A percentile compares a stretch with the other conserved stretches of the same genome.
Conservation (phyloP, 2,329 filamentous ascomycete genomes). For the Plectosphaerella plurivora region DNA sequence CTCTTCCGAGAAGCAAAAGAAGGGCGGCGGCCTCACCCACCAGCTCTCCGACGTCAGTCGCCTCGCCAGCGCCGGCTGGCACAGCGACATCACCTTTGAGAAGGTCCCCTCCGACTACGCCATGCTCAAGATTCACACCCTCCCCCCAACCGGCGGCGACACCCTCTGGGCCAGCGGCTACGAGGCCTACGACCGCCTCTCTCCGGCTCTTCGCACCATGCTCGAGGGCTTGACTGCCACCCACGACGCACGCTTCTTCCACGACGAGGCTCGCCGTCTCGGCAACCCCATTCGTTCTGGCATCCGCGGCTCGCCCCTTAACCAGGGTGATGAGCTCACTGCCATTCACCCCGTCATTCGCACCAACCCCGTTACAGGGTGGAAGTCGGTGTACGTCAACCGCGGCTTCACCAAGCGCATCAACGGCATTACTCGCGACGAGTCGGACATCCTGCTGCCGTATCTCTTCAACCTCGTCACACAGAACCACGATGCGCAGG, state of each 20-base stretch:
- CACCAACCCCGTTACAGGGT: conserved; percentile 57
- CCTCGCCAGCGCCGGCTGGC: conserved; percentile 32
- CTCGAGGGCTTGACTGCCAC: conserved; percentile 45
- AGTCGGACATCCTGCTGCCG: conserved; percentile 45
- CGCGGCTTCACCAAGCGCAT: conserved; percentile 49
- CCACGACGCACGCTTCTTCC: conserved; percentile 44
- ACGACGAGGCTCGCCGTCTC: conserved; percentile 41
- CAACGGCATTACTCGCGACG: conserved; percentile 48
- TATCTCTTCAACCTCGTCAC: conserved; percentile 44
- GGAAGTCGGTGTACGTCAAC: conserved; percentile 50
- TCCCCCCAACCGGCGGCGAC: conserved; percentile 38
- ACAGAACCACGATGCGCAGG: conserved; percentile 54
- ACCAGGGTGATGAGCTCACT: conserved; percentile 45
- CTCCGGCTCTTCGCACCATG: conserved; percentile 39
- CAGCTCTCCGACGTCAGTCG: conserved; percentile 44
- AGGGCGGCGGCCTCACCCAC: conserved; percentile 46
- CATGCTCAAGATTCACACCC: conserved; percentile 38
- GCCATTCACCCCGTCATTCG: conserved; percentile 51
- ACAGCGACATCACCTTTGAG: conserved; percentile 37
- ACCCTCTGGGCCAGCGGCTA: conserved; percentile 43
- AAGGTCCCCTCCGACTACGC: conserved; percentile 40
- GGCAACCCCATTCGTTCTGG: conserved; percentile 39
- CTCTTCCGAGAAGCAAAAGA: conserved; percentile 50
- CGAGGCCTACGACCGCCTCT: conserved; percentile 52
- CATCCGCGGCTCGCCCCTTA: conserved; percentile 50